Evolutionary conservation across 2,329 filamentous ascomycete species (phyloP).

Genomic region (Fusarium oxysporum): DNA sequence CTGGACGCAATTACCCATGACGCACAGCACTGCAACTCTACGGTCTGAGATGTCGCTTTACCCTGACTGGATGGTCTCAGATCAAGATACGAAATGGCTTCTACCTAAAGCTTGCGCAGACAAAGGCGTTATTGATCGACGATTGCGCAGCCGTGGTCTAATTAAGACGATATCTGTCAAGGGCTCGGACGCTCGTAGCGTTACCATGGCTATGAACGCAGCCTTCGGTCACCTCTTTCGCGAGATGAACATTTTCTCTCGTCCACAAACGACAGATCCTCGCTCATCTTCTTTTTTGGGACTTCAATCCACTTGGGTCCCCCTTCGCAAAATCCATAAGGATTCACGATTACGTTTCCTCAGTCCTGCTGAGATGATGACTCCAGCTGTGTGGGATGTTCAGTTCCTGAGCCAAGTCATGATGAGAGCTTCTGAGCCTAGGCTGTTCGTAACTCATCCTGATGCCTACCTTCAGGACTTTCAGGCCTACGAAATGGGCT

Average conservation of each 20-base stretch:
- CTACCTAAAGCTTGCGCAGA: conserved; percentile 75
- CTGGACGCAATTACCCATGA: conserved; percentile 67
- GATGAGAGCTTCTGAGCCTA: conserved; percentile 76
- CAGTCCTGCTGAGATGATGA: conserved; percentile 77
- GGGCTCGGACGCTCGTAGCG: conserved; percentile 73
- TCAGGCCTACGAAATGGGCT: conserved; percentile 64
- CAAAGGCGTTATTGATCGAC: conserved; percentile 71
- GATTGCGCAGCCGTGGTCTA: conserved; percentile 80
- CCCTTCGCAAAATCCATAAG: conserved; percentile 80
- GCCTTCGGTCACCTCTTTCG: conserved; percentile 71
- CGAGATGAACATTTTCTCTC: conserved; percentile 54
- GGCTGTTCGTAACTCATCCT: conserved; percentile 80
- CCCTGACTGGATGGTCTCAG: conserved; percentile 59
- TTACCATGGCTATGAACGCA: conserved; percentile 70
- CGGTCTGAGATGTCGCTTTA: conserved; percentile 62
- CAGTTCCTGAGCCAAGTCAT: conserved; percentile 77
- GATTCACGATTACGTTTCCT: conserved; percentile 79
- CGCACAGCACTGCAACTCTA: conserved; percentile 56
- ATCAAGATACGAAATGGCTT: conserved; percentile 69
- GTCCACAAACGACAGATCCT: conserved; percentile 43
- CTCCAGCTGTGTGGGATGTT: conserved; percentile 76
- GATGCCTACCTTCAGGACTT: conserved; percentile 78
- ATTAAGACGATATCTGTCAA: conserved; percentile 72
- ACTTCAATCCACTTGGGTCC: conserved; percentile 77
- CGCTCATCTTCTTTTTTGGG: conserved; percentile 64